Conservation (phyloP, 2,329 filamentous ascomycete genomes). For the Paecilomyces sp. region DNA sequence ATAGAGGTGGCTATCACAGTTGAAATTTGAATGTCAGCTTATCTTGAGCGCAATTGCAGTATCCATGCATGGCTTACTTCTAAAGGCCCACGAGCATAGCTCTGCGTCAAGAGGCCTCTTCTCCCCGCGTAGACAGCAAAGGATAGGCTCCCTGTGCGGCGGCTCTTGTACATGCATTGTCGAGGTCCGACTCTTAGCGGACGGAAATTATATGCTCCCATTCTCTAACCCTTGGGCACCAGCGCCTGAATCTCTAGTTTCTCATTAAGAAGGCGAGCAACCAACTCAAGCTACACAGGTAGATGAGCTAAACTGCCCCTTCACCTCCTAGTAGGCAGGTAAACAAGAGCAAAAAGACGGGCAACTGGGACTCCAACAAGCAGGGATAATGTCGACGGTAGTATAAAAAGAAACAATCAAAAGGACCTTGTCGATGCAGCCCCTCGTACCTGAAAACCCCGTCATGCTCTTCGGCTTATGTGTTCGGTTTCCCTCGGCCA, state of each 20-base stretch:
- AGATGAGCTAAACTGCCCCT: neutral
- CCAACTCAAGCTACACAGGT: neutral
- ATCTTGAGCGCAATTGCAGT: neutral
- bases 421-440: neutral
- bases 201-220: neutral
- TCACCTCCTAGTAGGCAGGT: neutral
- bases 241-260: neutral
- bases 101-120: constrained; percentile 19
- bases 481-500: neutral
- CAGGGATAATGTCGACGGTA: neutral
- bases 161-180: constrained; percentile 1
- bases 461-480: neutral
- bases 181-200: neutral
- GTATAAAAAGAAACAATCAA: neutral
- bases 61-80: constrained; percentile 13
- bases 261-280: neutral
- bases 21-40: neutral
- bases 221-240: neutral
- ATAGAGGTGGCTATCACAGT: constrained; percentile 32
- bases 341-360: neutral
- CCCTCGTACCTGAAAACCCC: neutral
- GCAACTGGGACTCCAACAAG: neutral
- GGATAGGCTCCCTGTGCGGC: neutral
- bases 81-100: constrained; percentile 22
- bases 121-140: neutral